These are phyloP conservation scores for Diaporthe velutina DNA, from an alignment of 2,329 filamentous ascomycete species.

Conservation along the genomic window DNA sequence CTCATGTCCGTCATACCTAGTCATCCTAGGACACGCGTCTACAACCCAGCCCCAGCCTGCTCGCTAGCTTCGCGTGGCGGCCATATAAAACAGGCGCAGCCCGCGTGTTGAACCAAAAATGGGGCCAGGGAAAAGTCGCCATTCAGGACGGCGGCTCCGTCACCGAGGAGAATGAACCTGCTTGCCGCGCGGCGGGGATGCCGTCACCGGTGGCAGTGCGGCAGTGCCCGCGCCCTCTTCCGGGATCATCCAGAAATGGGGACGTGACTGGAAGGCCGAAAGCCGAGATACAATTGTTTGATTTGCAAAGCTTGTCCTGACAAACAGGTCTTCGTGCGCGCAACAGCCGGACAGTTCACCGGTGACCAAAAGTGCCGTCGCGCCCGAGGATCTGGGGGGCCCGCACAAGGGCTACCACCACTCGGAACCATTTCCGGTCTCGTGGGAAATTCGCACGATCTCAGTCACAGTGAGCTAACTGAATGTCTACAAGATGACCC, in stretches of 20 bases:
- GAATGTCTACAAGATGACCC: not conserved
- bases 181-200: not conserved
- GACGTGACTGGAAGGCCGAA: not conserved
- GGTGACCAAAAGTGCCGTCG: not conserved
- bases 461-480: not conserved
- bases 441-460: not conserved
- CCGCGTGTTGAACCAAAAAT: too few species aligned
- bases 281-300: not conserved
- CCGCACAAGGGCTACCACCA: not conserved
- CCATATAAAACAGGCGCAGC: not conserved
- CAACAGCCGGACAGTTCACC: not conserved
- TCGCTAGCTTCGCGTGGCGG: not conserved
- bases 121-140: not conserved
- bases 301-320: too few species aligned
- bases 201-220: not conserved
- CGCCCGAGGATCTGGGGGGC: not conserved
- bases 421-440: not conserved
- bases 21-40: not conserved
- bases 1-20: not conserved
- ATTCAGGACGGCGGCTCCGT: not conserved
- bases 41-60: not conserved
- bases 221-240: not conserved
- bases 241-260: not conserved
- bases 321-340: not conserved
- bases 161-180: not conserved